These are phyloP conservation scores for Saturnispora silvae DNA, from an alignment of 805 yeast species.

Conservation along the genomic window DNA sequence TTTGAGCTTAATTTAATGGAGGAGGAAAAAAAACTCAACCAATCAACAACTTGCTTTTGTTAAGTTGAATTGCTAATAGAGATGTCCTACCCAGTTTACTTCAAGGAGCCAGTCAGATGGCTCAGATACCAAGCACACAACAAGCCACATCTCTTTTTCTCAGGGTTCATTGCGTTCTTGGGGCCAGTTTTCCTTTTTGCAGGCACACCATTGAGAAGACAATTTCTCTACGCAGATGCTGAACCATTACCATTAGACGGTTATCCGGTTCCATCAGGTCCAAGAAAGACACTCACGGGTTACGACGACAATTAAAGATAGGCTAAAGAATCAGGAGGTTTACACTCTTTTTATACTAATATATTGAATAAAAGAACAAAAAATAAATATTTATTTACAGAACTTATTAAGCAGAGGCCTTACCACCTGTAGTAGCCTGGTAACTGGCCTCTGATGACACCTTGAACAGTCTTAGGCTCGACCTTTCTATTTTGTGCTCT, in stretches of 20 bases:
- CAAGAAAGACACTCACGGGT: constrained; percentile 41
- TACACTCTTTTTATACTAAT: too few relatives aligned
- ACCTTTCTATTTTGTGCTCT: constrained; percentile 39
- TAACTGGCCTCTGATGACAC: constrained; percentile 36
- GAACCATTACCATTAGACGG: constrained; percentile 50
- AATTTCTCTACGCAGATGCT: constrained; percentile 53
- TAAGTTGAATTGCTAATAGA: too few relatives aligned
- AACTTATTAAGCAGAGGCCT: too few relatives aligned
- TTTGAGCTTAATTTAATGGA: too few relatives aligned
- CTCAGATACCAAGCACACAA: constrained; percentile 65
- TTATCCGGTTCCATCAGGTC: constrained; percentile 45
- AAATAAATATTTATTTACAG: background rate
- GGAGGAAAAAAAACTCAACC: too few relatives aligned
- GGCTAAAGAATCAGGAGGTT: too few relatives aligned
- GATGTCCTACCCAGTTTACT: constrained; percentile 41
- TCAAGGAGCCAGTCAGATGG: constrained; percentile 57
- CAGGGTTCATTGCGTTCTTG: constrained; percentile 51
- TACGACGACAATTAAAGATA: constrained; percentile 35
- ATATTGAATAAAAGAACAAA: background rate
- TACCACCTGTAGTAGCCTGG: constrained; percentile 51
- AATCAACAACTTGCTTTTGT: too few relatives aligned
- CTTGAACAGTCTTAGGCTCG: constrained; percentile 31
- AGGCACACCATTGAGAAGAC: constrained; percentile 61
- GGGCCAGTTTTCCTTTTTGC: constrained; percentile 56
- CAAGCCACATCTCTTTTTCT: constrained; percentile 63